Evolutionary conservation across 1,139 yeast genomes (phyloP).

Genomic region (Pichia cactophila): DNA sequence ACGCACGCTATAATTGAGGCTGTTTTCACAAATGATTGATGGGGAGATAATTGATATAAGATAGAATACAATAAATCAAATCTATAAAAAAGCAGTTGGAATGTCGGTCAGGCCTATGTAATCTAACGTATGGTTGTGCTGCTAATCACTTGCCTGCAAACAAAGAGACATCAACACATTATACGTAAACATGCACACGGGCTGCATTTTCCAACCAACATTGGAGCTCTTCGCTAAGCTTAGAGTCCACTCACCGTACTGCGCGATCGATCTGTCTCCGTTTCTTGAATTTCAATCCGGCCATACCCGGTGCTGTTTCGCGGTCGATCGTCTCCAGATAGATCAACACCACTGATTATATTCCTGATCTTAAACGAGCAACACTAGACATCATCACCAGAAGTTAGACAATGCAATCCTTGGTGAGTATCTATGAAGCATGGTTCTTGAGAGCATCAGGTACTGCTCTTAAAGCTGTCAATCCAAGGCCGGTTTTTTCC

Average conservation of each 20-base stretch:
- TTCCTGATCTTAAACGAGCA: no score
- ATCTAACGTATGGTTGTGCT: neutral
- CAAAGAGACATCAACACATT: neutral
- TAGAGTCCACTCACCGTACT: no score
- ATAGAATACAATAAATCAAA: no score
- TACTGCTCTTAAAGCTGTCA: neutral
- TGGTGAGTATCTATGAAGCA: constrained; percentile 5
- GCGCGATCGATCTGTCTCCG: neutral
- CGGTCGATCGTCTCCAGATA: no score
- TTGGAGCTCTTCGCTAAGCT: neutral
- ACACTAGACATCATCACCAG: no score
- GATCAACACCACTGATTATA: no score
- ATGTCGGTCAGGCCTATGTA: neutral
- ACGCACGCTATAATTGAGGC: neutral
- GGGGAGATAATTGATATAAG: neutral
- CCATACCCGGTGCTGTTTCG: no score
- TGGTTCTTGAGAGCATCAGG: constrained; percentile 6
- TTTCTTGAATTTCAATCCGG: no score
- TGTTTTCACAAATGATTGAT: neutral
- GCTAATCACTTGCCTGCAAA: neutral
- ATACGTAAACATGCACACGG: no score
- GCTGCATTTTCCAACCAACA: neutral
- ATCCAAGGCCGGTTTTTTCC: constrained; percentile 16
- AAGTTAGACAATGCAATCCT: neutral
- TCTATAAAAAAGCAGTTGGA: neutral